Percentiles rank a stretch among this genome's conserved stretches.
phyloP scores from a whole-genome alignment of 371 early-diverging fungal genomes.

The Mucor racemosus region DNA sequence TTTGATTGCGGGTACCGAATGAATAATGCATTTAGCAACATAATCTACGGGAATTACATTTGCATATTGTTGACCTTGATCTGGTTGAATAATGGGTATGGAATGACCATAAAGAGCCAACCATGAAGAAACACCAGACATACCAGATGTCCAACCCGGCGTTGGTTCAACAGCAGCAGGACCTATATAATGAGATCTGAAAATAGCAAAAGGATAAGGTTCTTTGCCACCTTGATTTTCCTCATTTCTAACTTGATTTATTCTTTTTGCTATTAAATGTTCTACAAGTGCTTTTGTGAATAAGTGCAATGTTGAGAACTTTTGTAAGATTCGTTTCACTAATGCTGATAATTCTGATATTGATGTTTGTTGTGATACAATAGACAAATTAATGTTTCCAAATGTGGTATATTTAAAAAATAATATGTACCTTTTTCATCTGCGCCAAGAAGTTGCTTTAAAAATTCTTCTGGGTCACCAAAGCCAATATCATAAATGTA shows the following conservation, averaged over 20 bases:
- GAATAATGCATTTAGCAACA: slow-evolving; percentile 26
- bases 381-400: slow-evolving; percentile 14
- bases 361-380: not conserved
- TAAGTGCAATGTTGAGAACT: slow-evolving; percentile 54
- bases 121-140: slow-evolving; percentile 45
- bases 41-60: slow-evolving; percentile 52
- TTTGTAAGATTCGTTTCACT: slow-evolving; percentile 30
- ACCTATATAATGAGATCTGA: slow-evolving; percentile 53
- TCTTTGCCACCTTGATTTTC: slow-evolving; percentile 25
- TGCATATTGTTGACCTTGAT: slow-evolving; percentile 23
- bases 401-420: slow-evolving; percentile 9
- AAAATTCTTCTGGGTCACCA: slow-evolving; percentile 53
- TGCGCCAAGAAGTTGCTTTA: slow-evolving; percentile 43
- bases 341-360: slow-evolving; percentile 19
- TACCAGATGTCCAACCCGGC: slow-evolving; percentile 57
- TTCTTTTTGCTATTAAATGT: slow-evolving; percentile 46
- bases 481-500: slow-evolving; percentile 51
- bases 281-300: slow-evolving; percentile 59
- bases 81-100: slow-evolving; percentile 30
- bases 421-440: slow-evolving; percentile 39
- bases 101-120: slow-evolving; percentile 34
- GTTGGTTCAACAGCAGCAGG: slow-evolving; percentile 48
- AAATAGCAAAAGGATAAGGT: slow-evolving; percentile 47
- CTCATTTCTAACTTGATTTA: slow-evolving; percentile 36
- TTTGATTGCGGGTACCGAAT: slow-evolving; percentile 20